These are phyloP conservation scores for Lactarius quietus DNA, from an alignment of 768 basidiomycete species.

Conservation along the genomic window DNA sequence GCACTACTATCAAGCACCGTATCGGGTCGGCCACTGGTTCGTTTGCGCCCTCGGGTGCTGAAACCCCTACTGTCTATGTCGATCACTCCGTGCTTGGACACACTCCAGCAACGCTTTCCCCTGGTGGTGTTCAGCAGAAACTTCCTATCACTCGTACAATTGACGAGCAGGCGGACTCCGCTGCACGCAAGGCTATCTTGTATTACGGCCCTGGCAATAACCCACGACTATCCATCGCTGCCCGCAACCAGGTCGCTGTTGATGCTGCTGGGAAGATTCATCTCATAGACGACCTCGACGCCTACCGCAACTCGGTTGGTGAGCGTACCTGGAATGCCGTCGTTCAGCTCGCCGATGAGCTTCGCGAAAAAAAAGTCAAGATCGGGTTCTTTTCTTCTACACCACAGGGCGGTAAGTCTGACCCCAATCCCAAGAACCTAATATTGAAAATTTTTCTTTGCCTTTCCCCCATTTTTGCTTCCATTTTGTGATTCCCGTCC, in stretches of 20 bases:
- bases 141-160: conserved; percentile 73
- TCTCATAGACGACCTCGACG: conserved; percentile 77
- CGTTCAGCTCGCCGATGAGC: conserved; percentile 74
- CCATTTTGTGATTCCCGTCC: conserved; percentile 26
- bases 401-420: conserved; percentile 77
- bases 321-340: conserved; percentile 79
- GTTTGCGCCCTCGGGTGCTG: conserved; percentile 69
- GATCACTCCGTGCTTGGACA: conserved; percentile 50
- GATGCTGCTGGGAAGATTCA: conserved; percentile 86
- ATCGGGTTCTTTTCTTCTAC: conserved; percentile 95
- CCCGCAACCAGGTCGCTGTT: conserved; percentile 84
- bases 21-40: conserved; percentile 78
- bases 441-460: conserved; percentile 30
- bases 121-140: conserved; percentile 48
- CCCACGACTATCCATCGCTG: conserved; percentile 75
- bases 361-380: conserved; percentile 82
- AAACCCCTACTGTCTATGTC: conserved; percentile 69
- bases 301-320: conserved; percentile 70
- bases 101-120: conserved; percentile 33
- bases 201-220: conserved; percentile 80
- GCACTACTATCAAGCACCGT: conserved; percentile 78
- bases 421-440: conserved; percentile 19
- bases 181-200: conserved; percentile 81
- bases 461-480: conserved; percentile 16
- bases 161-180: conserved; percentile 86